Evolutionary conservation across 225 moss, liverwort and hornwort species (phyloP).

Genomic region (Lunularia cruciata): DNA sequence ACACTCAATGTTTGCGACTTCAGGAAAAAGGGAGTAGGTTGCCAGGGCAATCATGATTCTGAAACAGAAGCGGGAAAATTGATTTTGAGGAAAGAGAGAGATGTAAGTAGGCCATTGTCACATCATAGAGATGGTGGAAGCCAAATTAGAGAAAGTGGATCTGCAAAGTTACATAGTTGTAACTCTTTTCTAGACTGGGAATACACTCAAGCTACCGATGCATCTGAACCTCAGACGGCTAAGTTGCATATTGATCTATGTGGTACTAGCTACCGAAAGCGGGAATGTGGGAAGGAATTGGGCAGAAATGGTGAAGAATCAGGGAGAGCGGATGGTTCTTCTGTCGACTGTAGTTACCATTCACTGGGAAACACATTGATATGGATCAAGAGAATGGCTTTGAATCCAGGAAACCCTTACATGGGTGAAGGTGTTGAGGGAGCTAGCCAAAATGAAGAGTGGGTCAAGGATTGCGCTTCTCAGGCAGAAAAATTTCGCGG

Average conservation of each 20-base stretch:
- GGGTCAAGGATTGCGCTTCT: constrained; percentile 60
- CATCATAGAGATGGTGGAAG: constrained; percentile 4
- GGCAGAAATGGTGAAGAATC: constrained; percentile 3
- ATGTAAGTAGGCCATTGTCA: constrained; percentile 4
- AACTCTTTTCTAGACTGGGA: constrained; percentile 43
- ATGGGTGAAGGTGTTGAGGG: constrained; percentile 48
- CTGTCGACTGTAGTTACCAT: constrained; percentile 51
- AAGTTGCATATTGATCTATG: background rate
- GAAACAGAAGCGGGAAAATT: constrained; percentile 30
- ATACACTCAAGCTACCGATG: constrained; percentile 38
- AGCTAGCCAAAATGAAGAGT: constrained; percentile 56
- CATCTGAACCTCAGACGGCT: constrained; percentile 5
- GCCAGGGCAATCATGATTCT: constrained; percentile 1
- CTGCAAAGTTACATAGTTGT: constrained; percentile 30
- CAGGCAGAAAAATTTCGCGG: constrained; percentile 59
- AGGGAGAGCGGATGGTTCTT: constrained; percentile 34
- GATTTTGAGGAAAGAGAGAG: constrained; percentile 16
- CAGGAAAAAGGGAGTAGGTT: constrained; percentile 10
- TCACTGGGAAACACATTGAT: constrained; percentile 58
- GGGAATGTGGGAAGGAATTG: constrained; percentile 21
- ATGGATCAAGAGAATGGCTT: constrained; percentile 74
- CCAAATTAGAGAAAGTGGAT: background rate
- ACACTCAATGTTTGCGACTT: constrained; percentile 34
- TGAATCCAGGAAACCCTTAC: constrained; percentile 50
- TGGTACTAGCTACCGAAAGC: background rate